These are phyloP conservation scores for Nakazawaea wickerhamii DNA, from an alignment of 805 yeast species.

Conservation along the genomic window DNA sequence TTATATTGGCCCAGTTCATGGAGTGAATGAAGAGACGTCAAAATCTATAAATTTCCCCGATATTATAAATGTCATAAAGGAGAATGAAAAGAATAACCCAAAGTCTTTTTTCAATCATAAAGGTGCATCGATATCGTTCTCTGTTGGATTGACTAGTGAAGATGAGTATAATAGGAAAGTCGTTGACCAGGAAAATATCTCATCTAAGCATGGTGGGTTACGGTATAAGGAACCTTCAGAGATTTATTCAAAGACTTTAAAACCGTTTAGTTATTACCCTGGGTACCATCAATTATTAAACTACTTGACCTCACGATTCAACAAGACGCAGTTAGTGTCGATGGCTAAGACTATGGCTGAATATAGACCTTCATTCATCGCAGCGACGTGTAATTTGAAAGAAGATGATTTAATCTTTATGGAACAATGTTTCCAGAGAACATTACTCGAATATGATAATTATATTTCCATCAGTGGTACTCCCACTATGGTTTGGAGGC, in stretches of 20 bases:
- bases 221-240: constrained; percentile 64
- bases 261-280: constrained; percentile 84
- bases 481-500: constrained; percentile 92
- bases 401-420: constrained; percentile 90
- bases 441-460: constrained; percentile 82
- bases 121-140: constrained; percentile 39
- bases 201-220: constrained; percentile 28
- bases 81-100: constrained; percentile 35
- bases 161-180: constrained; percentile 24
- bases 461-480: constrained; percentile 84
- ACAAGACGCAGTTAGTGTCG: constrained; percentile 61
- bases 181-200: constrained; percentile 13
- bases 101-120: constrained; percentile 28
- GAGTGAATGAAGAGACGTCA: constrained; percentile 26
- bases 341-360: constrained; percentile 88
- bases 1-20: constrained; percentile 46
- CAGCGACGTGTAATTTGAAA: constrained; percentile 81
- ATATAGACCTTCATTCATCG: constrained; percentile 88
- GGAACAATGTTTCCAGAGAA: constrained; percentile 94
- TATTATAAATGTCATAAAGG: constrained; percentile 40
- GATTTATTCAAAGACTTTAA: constrained; percentile 66
- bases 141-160: constrained; percentile 39
- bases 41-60: constrained; percentile 54
- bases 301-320: constrained; percentile 68
- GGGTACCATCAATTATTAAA: constrained; percentile 81